Evolutionary conservation across 176 grass and related monocot species (phyloP), one percentile per base, ranked within the genome.

Genomic region (Bolboschoenus planiculmis): DNA sequence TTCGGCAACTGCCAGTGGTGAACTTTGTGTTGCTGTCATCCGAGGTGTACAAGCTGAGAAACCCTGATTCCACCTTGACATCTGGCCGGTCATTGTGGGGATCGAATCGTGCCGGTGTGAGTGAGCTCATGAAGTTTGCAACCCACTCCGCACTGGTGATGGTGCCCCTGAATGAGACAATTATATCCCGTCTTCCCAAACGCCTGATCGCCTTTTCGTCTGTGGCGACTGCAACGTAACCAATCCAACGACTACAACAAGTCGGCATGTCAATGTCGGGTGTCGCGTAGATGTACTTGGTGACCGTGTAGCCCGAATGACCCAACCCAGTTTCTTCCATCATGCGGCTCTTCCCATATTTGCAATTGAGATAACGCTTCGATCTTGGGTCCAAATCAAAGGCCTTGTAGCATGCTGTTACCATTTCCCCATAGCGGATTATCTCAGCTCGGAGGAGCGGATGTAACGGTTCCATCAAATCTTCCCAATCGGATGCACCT

Each of bases 121-220:
- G 86, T 0, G 89, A 85, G 87, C 94, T 93, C 94, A 88, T 97
- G 70, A 97, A 87, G 79, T 93, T 97, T 29, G 94, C 94, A 6
- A 87, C 79, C 94, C 91, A 97, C 86, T 97, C 94, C 0, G 91
- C 80, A 0, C 68, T 63, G 0, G 94, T 93, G 3, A 97, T 86
- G 15, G 94, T 97, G 5, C 94, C 94, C 3, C 91, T 88, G 65
- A 97, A 93, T 0, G 94, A 84, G 0, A 93, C 91, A 16, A 93
- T 54, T 26, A 97, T 85, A 72, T 97, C 91, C 0, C 88, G 71
- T 1, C 89, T 80, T 1, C 91, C 94, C n/a, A 97, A 87, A 5
- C 80, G 83, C 4, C 34, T 56, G 18, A 84, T 64, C 4, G 56
- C 4, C 55, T 68, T 74, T 0, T 86, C 71, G 56, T 89, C 91